Conservation (phyloP, 352 stramenopile species). For the Aphanomyces astaci region DNA sequence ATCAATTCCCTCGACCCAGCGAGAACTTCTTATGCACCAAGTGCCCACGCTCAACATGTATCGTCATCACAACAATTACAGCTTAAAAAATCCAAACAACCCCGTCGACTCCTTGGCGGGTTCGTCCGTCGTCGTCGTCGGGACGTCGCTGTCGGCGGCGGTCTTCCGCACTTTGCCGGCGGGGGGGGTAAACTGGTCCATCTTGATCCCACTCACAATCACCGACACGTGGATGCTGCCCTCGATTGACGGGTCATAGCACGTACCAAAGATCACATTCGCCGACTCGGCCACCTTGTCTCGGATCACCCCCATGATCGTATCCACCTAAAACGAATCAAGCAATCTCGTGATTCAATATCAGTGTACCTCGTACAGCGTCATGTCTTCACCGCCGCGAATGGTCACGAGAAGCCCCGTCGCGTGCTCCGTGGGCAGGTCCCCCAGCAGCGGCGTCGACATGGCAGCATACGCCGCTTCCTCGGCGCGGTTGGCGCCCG, state of each 20-base stretch:
- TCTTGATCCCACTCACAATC: constrained; percentile 84
- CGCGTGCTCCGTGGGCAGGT: constrained; percentile 89
- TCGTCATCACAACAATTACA: neutral
- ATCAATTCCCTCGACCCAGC: too few relatives aligned
- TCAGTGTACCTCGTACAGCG: constrained; percentile 87
- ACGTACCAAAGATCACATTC: constrained; percentile 87
- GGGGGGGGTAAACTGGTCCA: constrained; percentile 69
- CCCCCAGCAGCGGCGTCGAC: constrained; percentile 89
- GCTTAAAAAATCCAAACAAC: neutral
- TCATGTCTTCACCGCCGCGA: constrained; percentile 89
- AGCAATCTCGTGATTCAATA: too few relatives aligned
- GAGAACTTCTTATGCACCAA: too few relatives aligned
- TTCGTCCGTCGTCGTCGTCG: neutral
- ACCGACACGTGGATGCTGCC: constrained; percentile 82
- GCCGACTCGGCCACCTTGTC: constrained; percentile 65
- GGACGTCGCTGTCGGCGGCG: neutral
- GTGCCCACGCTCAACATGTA: too few relatives aligned
- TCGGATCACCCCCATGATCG: constrained; percentile 84
- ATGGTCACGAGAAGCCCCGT: constrained; percentile 94
- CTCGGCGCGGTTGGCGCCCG: constrained; percentile 67
- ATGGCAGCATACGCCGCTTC: constrained; percentile 91
- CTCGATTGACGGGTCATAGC: constrained; percentile 73
- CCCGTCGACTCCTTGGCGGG: neutral
- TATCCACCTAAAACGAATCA: constrained; percentile 43
- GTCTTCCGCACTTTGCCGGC: constrained; percentile 20